Percentiles rank a stretch among this genome's conserved stretches.
phyloP scores from a whole-genome alignment of 306 rosid genomes.

The Vigna mungo region DNA sequence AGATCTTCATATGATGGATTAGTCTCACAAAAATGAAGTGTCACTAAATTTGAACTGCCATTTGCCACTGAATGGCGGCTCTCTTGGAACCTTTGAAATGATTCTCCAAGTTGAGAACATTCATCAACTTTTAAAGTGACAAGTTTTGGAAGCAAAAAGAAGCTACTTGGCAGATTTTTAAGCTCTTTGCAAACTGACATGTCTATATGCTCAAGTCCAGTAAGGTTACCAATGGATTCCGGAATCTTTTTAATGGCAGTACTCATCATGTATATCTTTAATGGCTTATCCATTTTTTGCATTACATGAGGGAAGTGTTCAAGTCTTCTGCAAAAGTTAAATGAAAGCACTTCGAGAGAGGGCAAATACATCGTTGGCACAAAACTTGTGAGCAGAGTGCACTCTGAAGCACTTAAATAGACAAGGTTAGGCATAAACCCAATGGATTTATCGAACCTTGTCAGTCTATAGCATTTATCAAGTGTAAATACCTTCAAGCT shows the following conservation, averaged over 20 bases:
- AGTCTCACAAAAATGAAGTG: background rate
- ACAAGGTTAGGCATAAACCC: slow-evolving; percentile 35
- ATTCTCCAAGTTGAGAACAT: slow-evolving; percentile 7
- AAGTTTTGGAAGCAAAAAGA: slow-evolving; percentile 18
- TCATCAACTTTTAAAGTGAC: background rate
- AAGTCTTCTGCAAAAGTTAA: slow-evolving; percentile 9
- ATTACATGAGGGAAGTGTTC: slow-evolving; percentile 29
- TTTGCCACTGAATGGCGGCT: background rate
- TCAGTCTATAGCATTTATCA: background rate
- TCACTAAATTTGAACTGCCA: background rate
- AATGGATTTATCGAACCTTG: slow-evolving; percentile 9
- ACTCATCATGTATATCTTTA: background rate
- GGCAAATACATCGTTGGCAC: slow-evolving; percentile 24
- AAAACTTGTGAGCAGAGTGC: slow-evolving; percentile 14
- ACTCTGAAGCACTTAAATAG: background rate
- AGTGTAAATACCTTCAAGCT: background rate
- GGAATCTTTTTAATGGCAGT: slow-evolving; percentile 40
- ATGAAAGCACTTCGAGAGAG: slow-evolving; percentile 31
- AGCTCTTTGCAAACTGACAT: slow-evolving; percentile 21
- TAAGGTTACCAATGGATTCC: slow-evolving; percentile 28
- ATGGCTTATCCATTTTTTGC: slow-evolving; percentile 19
- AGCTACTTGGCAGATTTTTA: slow-evolving; percentile 21
- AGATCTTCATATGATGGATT: slow-evolving; percentile 20
- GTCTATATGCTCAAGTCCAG: slow-evolving; percentile 20
- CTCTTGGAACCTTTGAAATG: background rate